phyloP scores from a whole-genome alignment of 108 stramenopile genomes.

The Nannochloropsis salina region DNA sequence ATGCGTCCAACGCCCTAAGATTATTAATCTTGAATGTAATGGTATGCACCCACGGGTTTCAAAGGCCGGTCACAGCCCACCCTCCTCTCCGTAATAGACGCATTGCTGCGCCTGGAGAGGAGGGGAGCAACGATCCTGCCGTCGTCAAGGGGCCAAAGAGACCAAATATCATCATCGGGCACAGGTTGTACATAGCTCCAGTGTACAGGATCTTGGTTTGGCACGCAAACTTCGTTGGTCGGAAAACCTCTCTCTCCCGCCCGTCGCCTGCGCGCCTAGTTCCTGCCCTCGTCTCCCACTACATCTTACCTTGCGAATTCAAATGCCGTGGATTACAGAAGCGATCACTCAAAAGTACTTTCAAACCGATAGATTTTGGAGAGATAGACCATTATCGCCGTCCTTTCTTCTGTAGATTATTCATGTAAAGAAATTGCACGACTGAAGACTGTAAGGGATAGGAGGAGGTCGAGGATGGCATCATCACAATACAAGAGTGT shows the following conservation, averaged over 20 bases:
- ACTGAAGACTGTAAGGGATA: not conserved
- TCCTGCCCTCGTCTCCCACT: no score
- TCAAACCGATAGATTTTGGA: no score
- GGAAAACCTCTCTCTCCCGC: no score
- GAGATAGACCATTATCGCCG: no score
- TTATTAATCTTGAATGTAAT: not conserved
- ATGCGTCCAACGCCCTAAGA: not conserved
- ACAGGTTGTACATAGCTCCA: no score
- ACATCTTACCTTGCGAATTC: no score
- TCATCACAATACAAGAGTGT: not conserved
- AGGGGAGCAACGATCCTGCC: not conserved
- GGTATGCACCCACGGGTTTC: not conserved
- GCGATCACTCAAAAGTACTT: no score
- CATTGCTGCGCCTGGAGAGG: not conserved
- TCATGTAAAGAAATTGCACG: not conserved
- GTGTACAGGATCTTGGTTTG: no score
- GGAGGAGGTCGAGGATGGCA: not conserved
- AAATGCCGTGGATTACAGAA: no score
- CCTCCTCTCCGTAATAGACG: not conserved
- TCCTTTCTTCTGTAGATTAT: no score
- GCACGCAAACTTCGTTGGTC: no score
- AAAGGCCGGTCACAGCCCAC: not conserved
- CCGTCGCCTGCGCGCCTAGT: no score
- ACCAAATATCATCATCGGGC: constrained; percentile 7
- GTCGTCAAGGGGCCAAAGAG: not conserved